Conservation (phyloP, 1,139 yeast species). For the Saccharomyces hybrid region DNA sequence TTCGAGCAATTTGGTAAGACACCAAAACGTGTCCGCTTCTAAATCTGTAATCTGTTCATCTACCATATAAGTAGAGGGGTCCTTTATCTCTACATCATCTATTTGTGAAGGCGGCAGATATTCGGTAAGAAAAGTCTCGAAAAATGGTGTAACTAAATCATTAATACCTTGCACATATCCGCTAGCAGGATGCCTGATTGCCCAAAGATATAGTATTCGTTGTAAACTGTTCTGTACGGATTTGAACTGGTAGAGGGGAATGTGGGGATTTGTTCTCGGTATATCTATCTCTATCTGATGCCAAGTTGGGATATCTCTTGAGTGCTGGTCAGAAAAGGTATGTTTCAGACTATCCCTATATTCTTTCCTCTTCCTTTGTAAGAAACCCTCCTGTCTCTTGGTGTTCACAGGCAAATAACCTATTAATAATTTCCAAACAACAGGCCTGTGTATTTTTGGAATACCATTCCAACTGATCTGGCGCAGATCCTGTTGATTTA, state of each 20-base stretch:
- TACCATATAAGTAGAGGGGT: slow-evolving; percentile 55
- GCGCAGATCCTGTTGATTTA: slow-evolving; percentile 61
- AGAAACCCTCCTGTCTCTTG: slow-evolving; percentile 60
- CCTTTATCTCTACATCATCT: slow-evolving; percentile 44
- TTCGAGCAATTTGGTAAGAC: slow-evolving; percentile 79
- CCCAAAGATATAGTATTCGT: slow-evolving; percentile 85
- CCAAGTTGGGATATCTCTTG: slow-evolving; percentile 76
- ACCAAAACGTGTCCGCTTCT: slow-evolving; percentile 97
- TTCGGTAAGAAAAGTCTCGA: slow-evolving; percentile 72
- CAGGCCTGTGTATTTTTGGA: slow-evolving; percentile 72
- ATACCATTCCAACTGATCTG: slow-evolving; percentile 92
- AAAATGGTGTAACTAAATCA: slow-evolving; percentile 90
- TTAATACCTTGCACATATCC: slow-evolving; percentile 99
- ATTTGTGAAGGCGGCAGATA: slow-evolving; percentile 40
- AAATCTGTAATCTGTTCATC: slow-evolving; percentile 48
- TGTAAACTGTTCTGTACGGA: slow-evolving; percentile 75
- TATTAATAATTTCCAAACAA: slow-evolving; percentile 80
- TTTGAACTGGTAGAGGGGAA: slow-evolving; percentile 60
- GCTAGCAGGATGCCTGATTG: slow-evolving; percentile 93
- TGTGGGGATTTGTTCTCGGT: slow-evolving; percentile 86
- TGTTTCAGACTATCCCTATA: slow-evolving; percentile 62
- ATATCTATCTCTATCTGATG: slow-evolving; percentile 96
- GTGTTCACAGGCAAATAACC: slow-evolving; percentile 89
- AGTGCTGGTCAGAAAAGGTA: slow-evolving; percentile 48
- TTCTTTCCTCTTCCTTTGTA: slow-evolving; percentile 78